Percentiles rank a stretch among this genome's conserved stretches.
These are phyloP conservation scores for Ceratocystis eucalypticola DNA, from an alignment of 2,329 filamentous ascomycete species.

Conservation along the genomic window DNA sequence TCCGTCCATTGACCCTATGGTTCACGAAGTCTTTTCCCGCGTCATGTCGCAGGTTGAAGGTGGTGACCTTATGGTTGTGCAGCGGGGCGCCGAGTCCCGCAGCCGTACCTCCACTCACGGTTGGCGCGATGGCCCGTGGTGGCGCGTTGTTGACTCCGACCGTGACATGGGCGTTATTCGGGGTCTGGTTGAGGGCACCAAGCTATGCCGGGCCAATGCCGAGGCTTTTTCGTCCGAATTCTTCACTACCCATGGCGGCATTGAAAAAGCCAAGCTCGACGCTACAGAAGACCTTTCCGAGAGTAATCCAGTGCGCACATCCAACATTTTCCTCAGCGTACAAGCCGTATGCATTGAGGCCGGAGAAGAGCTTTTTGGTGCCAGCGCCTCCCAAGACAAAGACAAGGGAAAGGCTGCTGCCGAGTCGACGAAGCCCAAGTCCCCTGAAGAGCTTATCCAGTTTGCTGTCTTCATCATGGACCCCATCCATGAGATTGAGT, in stretches of 20 bases:
- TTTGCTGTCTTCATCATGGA: constrained; percentile 76
- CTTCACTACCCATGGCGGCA: constrained; percentile 61
- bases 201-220: constrained; percentile 77
- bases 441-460: constrained; percentile 48
- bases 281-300: constrained; percentile 70
- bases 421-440: constrained; percentile 31
- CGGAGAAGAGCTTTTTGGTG: constrained; percentile 52
- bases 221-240: constrained; percentile 80
- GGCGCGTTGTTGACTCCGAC: constrained; percentile 56
- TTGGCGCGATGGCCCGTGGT: constrained; percentile 96
- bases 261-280: constrained; percentile 66
- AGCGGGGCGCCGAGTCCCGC: constrained; percentile 75
- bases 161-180: constrained; percentile 69
- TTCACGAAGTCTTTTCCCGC: constrained; percentile 80
- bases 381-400: constrained; percentile 38
- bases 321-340: constrained; percentile 89
- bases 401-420: constrained; percentile 35
- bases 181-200: constrained; percentile 74
- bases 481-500: constrained; percentile 81
- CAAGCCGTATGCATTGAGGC: constrained; percentile 63
- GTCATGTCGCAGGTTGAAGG: constrained; percentile 99
- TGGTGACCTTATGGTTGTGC: constrained; percentile 84
- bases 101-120: constrained; percentile 47
- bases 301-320: constrained; percentile 78
- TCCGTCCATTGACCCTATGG: constrained; percentile 81